These are phyloP conservation scores for Houttuynia cordata DNA, from an alignment of 164 flowering plant genomes.

Conservation along the genomic window DNA sequence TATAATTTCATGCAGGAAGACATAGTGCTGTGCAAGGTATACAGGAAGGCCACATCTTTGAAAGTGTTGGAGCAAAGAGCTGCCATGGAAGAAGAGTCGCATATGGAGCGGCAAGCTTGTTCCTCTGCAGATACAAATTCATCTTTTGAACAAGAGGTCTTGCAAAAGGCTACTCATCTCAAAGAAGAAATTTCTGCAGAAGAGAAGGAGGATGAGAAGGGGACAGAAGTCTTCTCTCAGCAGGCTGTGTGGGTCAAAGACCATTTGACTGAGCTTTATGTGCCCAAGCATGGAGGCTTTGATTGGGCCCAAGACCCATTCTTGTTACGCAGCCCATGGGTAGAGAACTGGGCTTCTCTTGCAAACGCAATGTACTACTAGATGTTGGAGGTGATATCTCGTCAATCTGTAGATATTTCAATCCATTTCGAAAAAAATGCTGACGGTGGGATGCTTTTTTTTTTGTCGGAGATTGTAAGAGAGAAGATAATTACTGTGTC, in stretches of 20 bases:
- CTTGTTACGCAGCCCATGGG: slow-evolving; percentile 53
- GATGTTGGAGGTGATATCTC: not conserved
- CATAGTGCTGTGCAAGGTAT: slow-evolving; percentile 75
- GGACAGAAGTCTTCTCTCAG: slow-evolving; percentile 3
- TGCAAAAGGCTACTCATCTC: not conserved
- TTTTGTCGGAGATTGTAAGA: too few relatives aligned
- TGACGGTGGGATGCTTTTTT: too few relatives aligned
- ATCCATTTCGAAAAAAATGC: not conserved
- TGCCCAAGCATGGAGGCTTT: slow-evolving; percentile 32
- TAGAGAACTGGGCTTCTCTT: slow-evolving; percentile 28
- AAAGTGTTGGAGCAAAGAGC: slow-evolving; percentile 85
- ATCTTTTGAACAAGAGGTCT: slow-evolving; percentile 12
- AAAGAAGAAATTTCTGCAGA: not conserved
- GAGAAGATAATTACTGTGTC: not conserved
- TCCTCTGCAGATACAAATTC: slow-evolving; percentile 15
- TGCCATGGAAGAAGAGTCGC: slow-evolving; percentile 47
- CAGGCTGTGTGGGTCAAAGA: slow-evolving; percentile 15
- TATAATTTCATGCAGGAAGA: slow-evolving; percentile 17
- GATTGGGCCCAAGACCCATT: slow-evolving; percentile 58
- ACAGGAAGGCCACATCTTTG: slow-evolving; percentile 83
- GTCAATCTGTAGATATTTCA: not conserved
- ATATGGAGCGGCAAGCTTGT: slow-evolving; percentile 2
- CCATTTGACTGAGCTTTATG: slow-evolving; percentile 44
- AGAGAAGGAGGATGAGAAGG: slow-evolving; percentile 10
- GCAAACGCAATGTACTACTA: slow-evolving; percentile 17